A percentile compares a stretch with the other conserved stretches of the same genome.
Conservation (phyloP, 768 basidiomycete genomes). For the Suillus brevipes region DNA sequence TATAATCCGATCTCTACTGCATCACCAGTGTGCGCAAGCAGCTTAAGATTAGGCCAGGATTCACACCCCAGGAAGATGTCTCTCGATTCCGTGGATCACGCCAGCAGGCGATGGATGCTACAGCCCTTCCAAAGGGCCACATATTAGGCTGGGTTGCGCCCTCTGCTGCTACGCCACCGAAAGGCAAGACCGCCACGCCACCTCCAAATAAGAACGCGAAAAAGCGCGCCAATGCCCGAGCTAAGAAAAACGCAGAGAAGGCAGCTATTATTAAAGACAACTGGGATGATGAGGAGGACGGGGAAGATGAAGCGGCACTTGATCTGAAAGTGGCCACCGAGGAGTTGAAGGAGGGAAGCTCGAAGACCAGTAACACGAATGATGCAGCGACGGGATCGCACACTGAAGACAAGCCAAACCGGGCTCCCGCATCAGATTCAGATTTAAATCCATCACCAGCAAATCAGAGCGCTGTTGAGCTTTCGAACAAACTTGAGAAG, state of each 20-base stretch:
- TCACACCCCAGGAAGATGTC: slow-evolving; percentile 93
- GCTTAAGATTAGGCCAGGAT: slow-evolving; percentile 87
- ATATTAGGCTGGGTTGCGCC: slow-evolving; percentile 80
- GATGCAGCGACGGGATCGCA: slow-evolving; percentile 23
- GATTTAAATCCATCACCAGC: slow-evolving; percentile 6
- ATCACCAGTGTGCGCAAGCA: slow-evolving; percentile 76
- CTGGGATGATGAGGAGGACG: slow-evolving; percentile 77
- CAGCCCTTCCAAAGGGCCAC: slow-evolving; percentile 70
- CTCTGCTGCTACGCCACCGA: slow-evolving; percentile 39
- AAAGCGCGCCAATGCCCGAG: slow-evolving; percentile 77
- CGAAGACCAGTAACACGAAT: slow-evolving; percentile 17
- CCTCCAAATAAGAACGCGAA: slow-evolving; percentile 78
- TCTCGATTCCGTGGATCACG: slow-evolving; percentile 79
- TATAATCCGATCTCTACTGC: slow-evolving; percentile 1
- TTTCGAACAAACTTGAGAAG: slow-evolving; percentile 56
- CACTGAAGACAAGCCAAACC: slow-evolving; percentile 25
- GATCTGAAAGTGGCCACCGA: slow-evolving; percentile 15
- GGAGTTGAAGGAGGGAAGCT: slow-evolving; percentile 28
- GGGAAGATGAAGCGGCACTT: slow-evolving; percentile 27
- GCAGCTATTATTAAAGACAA: slow-evolving; percentile 63
- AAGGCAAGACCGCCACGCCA: slow-evolving; percentile 28
- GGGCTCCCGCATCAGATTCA: slow-evolving; percentile 20
- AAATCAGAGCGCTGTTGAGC: slow-evolving; percentile 23
- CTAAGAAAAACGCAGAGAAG: slow-evolving; percentile 60
- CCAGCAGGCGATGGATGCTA: slow-evolving; percentile 70